Conservation (phyloP, 805 yeast genomes). For the Yarrowia keelungensis region DNA sequence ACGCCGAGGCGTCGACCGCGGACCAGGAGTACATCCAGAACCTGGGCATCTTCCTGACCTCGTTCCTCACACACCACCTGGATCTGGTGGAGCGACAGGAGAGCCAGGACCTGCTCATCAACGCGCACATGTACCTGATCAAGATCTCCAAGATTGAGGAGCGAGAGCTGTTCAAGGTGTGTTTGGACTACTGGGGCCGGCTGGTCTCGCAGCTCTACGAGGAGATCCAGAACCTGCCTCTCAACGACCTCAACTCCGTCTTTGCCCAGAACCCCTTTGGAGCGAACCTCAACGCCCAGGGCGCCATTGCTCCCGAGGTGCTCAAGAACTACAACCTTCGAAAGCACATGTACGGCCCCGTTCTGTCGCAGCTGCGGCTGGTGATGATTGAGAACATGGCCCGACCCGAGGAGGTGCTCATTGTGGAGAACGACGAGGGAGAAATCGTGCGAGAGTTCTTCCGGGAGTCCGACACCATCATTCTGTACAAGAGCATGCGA, state of each 20-base stretch:
- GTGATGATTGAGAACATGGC: conserved; percentile 98
- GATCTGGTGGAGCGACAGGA: conserved; percentile 57
- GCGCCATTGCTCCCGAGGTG: conserved; percentile 81
- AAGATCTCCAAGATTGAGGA: conserved; percentile 90
- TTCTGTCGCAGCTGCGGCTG: conserved; percentile 81
- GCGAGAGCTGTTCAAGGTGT: conserved; percentile 93
- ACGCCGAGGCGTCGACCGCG: conserved; percentile 73
- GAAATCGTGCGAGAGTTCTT: conserved; percentile 98
- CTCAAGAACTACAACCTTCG: conserved; percentile 82
- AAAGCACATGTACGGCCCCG: conserved; percentile 79
- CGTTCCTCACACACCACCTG: conserved; percentile 84
- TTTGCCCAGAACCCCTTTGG: conserved; percentile 66
- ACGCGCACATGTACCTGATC: conserved; percentile 80
- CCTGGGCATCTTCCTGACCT: conserved; percentile 88
- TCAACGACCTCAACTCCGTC: conserved; percentile 58
- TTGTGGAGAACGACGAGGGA: conserved; percentile 98
- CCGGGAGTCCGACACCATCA: conserved; percentile 96
- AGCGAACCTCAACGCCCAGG: conserved; percentile 52
- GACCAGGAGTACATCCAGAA: conserved; percentile 96
- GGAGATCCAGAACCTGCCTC: conserved; percentile 84
- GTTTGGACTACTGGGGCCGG: conserved; percentile 92
- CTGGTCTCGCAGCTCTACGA: conserved; percentile 82
- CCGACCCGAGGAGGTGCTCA: conserved; percentile 95
- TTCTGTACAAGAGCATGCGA: conserved; percentile 91
- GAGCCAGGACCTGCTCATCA: conserved; percentile 64